Conservation (phyloP, 1,284 basidiomycete genomes). For the Phenoliferia sp. region DNA sequence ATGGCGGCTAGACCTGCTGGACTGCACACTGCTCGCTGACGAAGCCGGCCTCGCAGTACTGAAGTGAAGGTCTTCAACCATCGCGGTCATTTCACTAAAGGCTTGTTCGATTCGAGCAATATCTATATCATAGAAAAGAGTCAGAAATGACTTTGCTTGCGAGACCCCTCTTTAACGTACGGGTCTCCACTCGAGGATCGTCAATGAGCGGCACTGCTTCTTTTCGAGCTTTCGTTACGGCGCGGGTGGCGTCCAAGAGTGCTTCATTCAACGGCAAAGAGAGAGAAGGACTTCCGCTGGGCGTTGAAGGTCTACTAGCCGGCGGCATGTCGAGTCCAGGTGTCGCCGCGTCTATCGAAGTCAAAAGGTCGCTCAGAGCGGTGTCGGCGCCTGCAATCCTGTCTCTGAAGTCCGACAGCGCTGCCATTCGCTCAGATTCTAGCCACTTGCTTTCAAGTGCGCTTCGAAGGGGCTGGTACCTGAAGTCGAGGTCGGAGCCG, state of each 20-base stretch:
- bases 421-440: conserved; percentile 52
- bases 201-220: conserved; percentile 15
- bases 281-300: background rate
- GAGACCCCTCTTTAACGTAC: no score
- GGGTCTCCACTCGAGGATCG: conserved; percentile 16
- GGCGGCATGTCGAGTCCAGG: conserved; percentile 52
- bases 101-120: conserved; percentile 62
- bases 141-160: no score
- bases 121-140: conserved; percentile 2
- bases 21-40: conserved; percentile 5
- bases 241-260: conserved; percentile 5
- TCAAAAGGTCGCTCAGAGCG: conserved; percentile 70
- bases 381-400: conserved; percentile 57
- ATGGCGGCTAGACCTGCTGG: background rate
- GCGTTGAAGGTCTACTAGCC: conserved; percentile 3
- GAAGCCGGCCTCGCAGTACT: conserved; percentile 2
- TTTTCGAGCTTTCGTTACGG: conserved; percentile 11
- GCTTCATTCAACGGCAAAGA: conserved; percentile 8
- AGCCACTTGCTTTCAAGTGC: conserved; percentile 55
- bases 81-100: conserved; percentile 70
- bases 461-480: conserved; percentile 25
- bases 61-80: conserved; percentile 57
- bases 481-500: background rate
- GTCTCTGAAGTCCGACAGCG: conserved; percentile 53
- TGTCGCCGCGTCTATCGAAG: conserved; percentile 60